phyloP scores from a whole-genome alignment of 768 basidiomycete species.

The Rhodosporidiobolus sp. region DNA sequence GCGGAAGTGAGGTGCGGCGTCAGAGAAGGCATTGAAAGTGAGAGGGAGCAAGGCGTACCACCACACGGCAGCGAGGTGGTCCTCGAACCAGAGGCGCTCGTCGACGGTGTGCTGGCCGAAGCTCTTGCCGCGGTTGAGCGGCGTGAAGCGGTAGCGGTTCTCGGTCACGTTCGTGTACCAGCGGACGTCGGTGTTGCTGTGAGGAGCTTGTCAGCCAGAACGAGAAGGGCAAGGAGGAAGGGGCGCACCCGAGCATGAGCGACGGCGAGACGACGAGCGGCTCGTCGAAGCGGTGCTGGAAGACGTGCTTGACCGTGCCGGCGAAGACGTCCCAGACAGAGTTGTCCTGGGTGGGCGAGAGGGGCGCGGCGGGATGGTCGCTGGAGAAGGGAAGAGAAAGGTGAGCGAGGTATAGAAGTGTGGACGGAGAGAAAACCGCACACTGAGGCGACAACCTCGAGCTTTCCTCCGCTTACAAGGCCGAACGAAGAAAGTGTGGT shows the following conservation, averaged over 20 bases:
- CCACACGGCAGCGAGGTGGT: conserved; percentile 42
- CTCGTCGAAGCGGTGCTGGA: conserved; percentile 40
- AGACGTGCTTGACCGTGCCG: conserved; percentile 47
- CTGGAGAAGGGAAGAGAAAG: background rate
- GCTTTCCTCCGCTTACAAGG: conserved; percentile 46
- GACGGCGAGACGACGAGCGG: conserved; percentile 46
- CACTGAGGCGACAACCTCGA: conserved; percentile 34
- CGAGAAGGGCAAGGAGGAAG: background rate
- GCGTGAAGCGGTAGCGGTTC: conserved; percentile 50
- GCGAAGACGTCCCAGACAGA: conserved; percentile 42
- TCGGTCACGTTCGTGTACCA: conserved; percentile 46
- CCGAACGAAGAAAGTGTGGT: background rate
- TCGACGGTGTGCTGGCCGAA: conserved; percentile 50
- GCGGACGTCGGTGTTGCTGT: conserved; percentile 26
- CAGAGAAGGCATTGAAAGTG: conserved; percentile 6
- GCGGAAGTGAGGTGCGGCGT: no score
- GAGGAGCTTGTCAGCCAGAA: no score
- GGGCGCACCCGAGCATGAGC: conserved; percentile 47
- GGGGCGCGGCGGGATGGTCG: conserved; percentile 10
- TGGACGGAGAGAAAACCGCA: background rate
- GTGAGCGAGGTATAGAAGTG: background rate
- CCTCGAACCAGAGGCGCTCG: conserved; percentile 46
- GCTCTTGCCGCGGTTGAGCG: conserved; percentile 24
- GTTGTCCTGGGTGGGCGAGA: conserved; percentile 1
- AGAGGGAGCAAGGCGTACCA: conserved; percentile 39